Conservation (phyloP, 352 stramenopile genomes). For the Thalassiosira livingstoniorum region DNA sequence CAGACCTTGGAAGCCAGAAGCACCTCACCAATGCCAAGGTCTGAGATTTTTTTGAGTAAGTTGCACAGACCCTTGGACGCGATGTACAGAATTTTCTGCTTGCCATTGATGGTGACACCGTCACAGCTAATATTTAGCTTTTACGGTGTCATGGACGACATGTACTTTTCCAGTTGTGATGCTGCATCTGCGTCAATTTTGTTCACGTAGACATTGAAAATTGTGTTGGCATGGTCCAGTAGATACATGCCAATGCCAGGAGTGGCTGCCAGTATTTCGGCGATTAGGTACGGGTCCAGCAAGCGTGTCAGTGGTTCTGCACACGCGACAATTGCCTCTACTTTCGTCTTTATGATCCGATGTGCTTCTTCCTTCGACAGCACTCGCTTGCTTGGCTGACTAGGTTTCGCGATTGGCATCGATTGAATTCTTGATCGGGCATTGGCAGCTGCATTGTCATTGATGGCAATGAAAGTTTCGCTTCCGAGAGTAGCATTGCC, state of each 20-base stretch:
- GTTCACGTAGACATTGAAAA: slow-evolving; percentile 17
- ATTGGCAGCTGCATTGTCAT: too few relatives aligned
- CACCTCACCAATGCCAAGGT: slow-evolving; percentile 13
- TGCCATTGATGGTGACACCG: slow-evolving; percentile 26
- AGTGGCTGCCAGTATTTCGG: background rate
- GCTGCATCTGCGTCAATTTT: background rate
- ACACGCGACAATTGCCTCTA: slow-evolving; percentile 9
- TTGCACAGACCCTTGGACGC: slow-evolving; percentile 8
- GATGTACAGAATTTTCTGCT: slow-evolving; percentile 36
- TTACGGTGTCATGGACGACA: background rate
- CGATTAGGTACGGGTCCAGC: background rate
- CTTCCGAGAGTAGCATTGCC: too few relatives aligned
- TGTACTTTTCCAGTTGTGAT: background rate
- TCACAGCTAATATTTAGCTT: slow-evolving; percentile 11
- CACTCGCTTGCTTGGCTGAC: too few relatives aligned
- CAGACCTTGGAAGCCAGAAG: background rate
- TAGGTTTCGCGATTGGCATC: too few relatives aligned
- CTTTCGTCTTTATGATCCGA: slow-evolving; percentile 8
- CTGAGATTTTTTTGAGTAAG: slow-evolving; percentile 6
- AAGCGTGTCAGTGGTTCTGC: slow-evolving; percentile 9
- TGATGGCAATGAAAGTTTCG: too few relatives aligned
- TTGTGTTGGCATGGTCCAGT: background rate
- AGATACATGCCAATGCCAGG: slow-evolving; percentile 8
- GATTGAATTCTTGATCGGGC: too few relatives aligned
- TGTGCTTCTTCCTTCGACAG: slow-evolving; percentile 1